Evolutionary conservation across 805 yeast genomes (phyloP).

Genomic region (Wickerhamiella azymoides): DNA sequence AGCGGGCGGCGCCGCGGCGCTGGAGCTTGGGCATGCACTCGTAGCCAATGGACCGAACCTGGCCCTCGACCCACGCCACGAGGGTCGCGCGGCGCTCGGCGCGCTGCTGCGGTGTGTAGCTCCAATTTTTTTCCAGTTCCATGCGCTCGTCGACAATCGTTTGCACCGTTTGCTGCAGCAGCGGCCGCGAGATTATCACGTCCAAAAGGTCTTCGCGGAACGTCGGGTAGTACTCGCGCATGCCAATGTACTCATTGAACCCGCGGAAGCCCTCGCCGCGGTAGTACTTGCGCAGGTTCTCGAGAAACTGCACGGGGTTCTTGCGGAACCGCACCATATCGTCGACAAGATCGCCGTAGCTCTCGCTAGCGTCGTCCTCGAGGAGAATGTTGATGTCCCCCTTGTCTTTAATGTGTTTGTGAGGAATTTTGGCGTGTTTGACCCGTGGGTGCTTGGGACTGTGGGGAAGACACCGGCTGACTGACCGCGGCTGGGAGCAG

Average conservation of each 20-base stretch:
- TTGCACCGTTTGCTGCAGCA: slow-evolving; percentile 21
- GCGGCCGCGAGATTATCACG: slow-evolving; percentile 22
- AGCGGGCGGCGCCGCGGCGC: slow-evolving; percentile 20
- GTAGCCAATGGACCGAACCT: slow-evolving; percentile 22
- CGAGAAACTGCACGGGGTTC: slow-evolving; percentile 24
- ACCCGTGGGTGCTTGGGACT: neutral
- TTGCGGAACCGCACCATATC: slow-evolving; percentile 25
- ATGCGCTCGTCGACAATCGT: slow-evolving; percentile 23
- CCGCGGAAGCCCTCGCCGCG: slow-evolving; percentile 27
- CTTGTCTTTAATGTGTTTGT: neutral
- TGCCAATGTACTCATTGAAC: slow-evolving; percentile 28
- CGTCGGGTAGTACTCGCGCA: slow-evolving; percentile 23
- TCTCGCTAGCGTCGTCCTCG: slow-evolving; percentile 2
- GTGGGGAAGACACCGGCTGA: neutral
- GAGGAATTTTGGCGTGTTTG: neutral
- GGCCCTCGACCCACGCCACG: slow-evolving; percentile 21
- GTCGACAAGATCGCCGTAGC: slow-evolving; percentile 9
- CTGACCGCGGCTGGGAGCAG: too few relatives aligned
- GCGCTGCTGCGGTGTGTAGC: slow-evolving; percentile 17
- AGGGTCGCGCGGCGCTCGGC: slow-evolving; percentile 19
- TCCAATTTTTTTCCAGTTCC: slow-evolving; percentile 20
- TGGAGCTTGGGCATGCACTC: slow-evolving; percentile 27
- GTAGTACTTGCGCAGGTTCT: slow-evolving; percentile 21
- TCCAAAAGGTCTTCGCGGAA: slow-evolving; percentile 21
- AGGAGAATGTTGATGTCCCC: slow-evolving; percentile 5